phyloP scores from a whole-genome alignment of 2,329 filamentous ascomycete genomes.

The Botrytis tulipae region DNA sequence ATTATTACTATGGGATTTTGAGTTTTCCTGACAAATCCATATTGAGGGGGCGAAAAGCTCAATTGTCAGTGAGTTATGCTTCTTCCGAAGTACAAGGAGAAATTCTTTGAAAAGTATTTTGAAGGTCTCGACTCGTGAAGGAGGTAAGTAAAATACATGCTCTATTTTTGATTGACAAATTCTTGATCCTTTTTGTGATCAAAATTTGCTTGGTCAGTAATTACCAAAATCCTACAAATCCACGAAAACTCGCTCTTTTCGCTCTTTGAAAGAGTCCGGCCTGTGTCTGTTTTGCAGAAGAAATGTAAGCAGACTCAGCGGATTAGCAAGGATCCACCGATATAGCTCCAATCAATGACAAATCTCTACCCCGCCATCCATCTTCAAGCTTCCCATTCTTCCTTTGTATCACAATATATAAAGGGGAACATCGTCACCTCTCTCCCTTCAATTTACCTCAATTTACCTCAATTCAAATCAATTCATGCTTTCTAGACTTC shows the following conservation, averaged over 20 bases:
- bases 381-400: conserved; percentile 8
- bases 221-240: too few relatives aligned
- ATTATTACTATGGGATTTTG: not conserved
- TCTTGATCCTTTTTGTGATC: too few relatives aligned
- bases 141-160: too few relatives aligned
- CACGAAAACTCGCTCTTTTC: too few relatives aligned
- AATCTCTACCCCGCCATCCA: conserved; percentile 19
- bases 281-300: not conserved
- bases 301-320: conserved; percentile 12
- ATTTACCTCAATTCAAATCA: not conserved
- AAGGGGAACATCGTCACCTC: not conserved
- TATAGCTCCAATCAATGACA: conserved; percentile 12
- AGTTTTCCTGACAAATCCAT: not conserved
- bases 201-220: too few relatives aligned
- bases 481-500: conserved; percentile 22
- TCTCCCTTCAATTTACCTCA: too few relatives aligned
- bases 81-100: too few relatives aligned
- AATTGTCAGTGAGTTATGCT: not conserved
- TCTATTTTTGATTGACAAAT: too few relatives aligned
- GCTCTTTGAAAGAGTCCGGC: too few relatives aligned
- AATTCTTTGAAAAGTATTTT: too few relatives aligned
- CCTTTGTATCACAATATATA: conserved; percentile 10
- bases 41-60: not conserved
- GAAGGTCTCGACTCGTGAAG: too few relatives aligned
- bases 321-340: not conserved